Percentiles rank a stretch among this genome's conserved stretches.
Conservation (phyloP, 768 basidiomycete species). For the Boletus rubropictus region DNA sequence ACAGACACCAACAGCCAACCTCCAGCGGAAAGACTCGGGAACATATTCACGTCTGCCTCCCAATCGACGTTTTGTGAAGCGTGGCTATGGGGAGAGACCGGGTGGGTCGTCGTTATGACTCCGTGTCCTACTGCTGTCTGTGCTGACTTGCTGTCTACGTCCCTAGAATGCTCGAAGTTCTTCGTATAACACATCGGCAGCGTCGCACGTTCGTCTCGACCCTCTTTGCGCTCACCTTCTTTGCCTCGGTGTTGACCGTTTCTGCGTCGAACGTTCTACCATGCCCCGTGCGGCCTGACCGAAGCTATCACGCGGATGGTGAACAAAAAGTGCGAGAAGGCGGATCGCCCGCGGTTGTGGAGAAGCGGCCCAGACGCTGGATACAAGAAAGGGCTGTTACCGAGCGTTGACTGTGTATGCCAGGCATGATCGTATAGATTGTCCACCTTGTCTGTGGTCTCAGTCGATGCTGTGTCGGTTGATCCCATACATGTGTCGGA, state of each 20-base stretch:
- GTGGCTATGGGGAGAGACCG: slow-evolving; percentile 24
- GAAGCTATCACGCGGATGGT: slow-evolving; percentile 55
- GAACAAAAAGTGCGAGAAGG: slow-evolving; percentile 28
- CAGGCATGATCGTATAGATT: neutral
- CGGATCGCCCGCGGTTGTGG: slow-evolving; percentile 37
- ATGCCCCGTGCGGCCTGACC: slow-evolving; percentile 65
- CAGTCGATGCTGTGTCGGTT: neutral
- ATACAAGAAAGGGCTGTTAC: slow-evolving; percentile 59
- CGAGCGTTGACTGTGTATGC: slow-evolving; percentile 10
- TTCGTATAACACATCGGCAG: slow-evolving; percentile 51
- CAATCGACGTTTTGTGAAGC: neutral
- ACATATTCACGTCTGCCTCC: neutral
- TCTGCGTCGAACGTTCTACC: slow-evolving; percentile 74
- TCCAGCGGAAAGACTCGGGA: neutral
- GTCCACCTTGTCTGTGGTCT: neutral
- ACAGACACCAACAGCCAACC: slow-evolving; percentile 20
- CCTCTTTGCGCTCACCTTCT: slow-evolving; percentile 75
- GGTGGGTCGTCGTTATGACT: slow-evolving; percentile 10
- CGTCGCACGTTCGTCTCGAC: slow-evolving; percentile 71
- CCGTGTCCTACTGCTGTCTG: neutral
- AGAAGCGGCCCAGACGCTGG: slow-evolving; percentile 70
- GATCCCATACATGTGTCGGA: neutral
- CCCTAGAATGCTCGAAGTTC: slow-evolving; percentile 53
- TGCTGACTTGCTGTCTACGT: slow-evolving; percentile 48
- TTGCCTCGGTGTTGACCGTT: slow-evolving; percentile 74